phyloP scores from a whole-genome alignment of 768 basidiomycete genomes.

The Hygrophorus pudorinus region DNA sequence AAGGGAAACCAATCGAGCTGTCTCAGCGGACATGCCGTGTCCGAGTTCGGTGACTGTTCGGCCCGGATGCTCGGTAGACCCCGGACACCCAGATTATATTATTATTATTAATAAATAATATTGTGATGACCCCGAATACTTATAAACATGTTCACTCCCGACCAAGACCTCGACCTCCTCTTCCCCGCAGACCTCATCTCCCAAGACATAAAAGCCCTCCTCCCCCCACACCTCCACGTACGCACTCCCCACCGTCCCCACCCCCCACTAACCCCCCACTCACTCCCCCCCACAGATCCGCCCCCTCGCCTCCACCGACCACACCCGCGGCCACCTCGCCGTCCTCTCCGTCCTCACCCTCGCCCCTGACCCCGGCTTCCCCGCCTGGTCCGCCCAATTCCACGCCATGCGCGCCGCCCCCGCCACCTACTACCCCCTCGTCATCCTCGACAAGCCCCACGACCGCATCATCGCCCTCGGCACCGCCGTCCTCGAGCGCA shows the following conservation, averaged over 20 bases:
- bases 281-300: constrained; percentile 53
- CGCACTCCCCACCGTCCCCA: background rate
- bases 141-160: constrained; percentile 61
- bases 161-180: constrained; percentile 63
- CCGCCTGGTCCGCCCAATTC: constrained; percentile 65
- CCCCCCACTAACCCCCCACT: background rate
- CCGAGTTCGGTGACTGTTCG: no score
- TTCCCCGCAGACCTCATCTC: constrained; percentile 71
- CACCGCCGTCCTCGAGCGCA: constrained; percentile 82
- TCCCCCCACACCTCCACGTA: constrained; percentile 64
- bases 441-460: constrained; percentile 64
- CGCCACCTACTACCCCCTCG: constrained; percentile 73
- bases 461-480: constrained; percentile 83
- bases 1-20: no score
- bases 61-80: no score
- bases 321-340: constrained; percentile 71
- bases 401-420: constrained; percentile 41
- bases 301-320: constrained; percentile 80
- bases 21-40: no score
- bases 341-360: constrained; percentile 74
- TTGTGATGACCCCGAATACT: no score
- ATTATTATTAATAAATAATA: no score
- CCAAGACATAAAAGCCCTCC: constrained; percentile 40
- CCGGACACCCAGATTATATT: no score
- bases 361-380: constrained; percentile 53